Percentiles rank a stretch among this genome's conserved stretches.
phyloP scores from a whole-genome alignment of 176 grass and related monocot genomes.

The Oropetium thomaeum region DNA sequence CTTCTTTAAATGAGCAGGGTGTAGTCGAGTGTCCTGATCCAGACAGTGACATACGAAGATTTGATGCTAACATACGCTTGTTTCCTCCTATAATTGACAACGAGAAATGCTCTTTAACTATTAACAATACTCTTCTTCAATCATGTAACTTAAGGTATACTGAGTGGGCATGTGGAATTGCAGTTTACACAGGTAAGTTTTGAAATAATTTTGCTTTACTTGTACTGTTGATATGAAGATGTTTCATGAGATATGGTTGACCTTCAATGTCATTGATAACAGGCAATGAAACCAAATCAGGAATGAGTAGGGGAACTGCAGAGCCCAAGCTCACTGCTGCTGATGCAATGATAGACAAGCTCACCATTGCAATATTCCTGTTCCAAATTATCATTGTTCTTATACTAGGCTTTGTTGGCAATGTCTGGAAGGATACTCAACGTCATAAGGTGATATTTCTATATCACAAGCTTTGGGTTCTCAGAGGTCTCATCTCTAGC shows the following conservation, averaged over 20 bases:
- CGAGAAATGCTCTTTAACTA: slow-evolving; percentile 73
- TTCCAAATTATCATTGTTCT: slow-evolving; percentile 78
- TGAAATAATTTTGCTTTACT: slow-evolving; percentile 5
- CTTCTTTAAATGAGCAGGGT: slow-evolving; percentile 58
- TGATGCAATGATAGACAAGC: slow-evolving; percentile 86
- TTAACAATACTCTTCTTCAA: slow-evolving; percentile 88
- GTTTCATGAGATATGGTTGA: neutral
- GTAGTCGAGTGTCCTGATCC: slow-evolving; percentile 83
- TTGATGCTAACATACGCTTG: slow-evolving; percentile 81
- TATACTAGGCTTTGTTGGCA: slow-evolving; percentile 72
- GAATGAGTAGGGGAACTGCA: slow-evolving; percentile 82
- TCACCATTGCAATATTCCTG: slow-evolving; percentile 82
- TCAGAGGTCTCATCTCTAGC: too few relatives aligned
- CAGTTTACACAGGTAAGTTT: slow-evolving; percentile 84
- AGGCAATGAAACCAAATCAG: slow-evolving; percentile 94
- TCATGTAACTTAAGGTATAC: slow-evolving; percentile 90
- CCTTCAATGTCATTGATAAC: slow-evolving; percentile 10
- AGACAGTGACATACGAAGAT: slow-evolving; percentile 91
- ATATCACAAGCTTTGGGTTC: neutral
- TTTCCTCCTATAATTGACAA: slow-evolving; percentile 65
- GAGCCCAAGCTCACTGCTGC: slow-evolving; percentile 80
- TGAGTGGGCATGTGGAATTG: slow-evolving; percentile 94
- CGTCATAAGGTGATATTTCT: slow-evolving; percentile 60
- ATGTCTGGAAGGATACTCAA: slow-evolving; percentile 73
- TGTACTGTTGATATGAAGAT: slow-evolving; percentile 18